A percentile compares a stretch with the other conserved stretches of the same genome.
phyloP scores from a whole-genome alignment of 2,329 filamentous ascomycete species.

The Eutypa lata region DNA sequence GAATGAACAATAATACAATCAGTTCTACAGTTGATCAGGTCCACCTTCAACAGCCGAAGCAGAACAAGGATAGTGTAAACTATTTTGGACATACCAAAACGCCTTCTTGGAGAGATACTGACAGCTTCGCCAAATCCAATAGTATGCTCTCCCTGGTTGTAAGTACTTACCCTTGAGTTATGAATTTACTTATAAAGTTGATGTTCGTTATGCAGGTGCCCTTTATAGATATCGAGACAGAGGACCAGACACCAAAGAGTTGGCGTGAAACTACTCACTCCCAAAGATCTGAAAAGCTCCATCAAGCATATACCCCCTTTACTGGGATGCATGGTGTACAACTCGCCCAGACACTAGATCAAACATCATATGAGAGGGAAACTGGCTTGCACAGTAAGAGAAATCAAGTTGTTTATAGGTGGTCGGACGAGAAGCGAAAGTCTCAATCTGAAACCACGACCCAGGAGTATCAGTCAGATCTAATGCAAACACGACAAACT shows the following conservation, averaged over 20 bases:
- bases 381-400: neutral
- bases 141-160: neutral
- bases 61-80: no score
- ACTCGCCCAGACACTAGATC: neutral
- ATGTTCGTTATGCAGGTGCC: neutral
- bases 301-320: neutral
- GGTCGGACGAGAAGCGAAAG: neutral
- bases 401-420: neutral
- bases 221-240: neutral
- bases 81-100: neutral
- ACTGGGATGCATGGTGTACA: neutral
- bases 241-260: neutral
- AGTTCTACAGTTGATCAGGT: no score
- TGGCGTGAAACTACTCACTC: neutral
- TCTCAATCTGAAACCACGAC: no score
- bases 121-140: neutral
- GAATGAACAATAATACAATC: no score
- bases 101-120: neutral
- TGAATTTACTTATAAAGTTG: neutral
- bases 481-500: no score
- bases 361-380: neutral
- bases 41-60: no score
- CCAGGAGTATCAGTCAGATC: no score
- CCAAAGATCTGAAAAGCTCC: neutral
- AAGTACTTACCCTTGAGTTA: neutral